phyloP scores from a whole-genome alignment of 2,329 filamentous ascomycete species.

The Colletotrichum caudatum region DNA sequence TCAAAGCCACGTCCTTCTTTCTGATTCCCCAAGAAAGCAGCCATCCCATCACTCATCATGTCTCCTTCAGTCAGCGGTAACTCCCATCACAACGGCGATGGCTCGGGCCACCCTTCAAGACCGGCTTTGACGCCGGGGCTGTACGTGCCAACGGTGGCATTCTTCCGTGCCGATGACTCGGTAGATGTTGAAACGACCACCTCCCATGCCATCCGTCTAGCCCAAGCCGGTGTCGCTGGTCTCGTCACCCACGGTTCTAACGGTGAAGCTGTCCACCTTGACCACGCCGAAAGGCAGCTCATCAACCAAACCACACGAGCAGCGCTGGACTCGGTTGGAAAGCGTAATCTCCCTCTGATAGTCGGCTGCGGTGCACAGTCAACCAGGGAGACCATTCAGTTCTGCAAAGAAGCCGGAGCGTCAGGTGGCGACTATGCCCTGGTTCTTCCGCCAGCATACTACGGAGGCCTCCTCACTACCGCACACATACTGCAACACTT shows the following conservation, averaged over 20 bases:
- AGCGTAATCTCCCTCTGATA: constrained; percentile 63
- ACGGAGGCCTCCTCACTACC: constrained; percentile 63
- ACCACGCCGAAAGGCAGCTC: constrained; percentile 66
- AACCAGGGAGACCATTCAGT: constrained; percentile 71
- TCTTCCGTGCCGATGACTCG: constrained; percentile 68
- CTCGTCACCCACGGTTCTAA: constrained; percentile 79
- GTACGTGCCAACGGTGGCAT: constrained; percentile 73
- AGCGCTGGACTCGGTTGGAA: constrained; percentile 55
- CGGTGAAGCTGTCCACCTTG: constrained; percentile 71
- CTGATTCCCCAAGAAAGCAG: neutral
- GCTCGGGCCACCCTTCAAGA: neutral
- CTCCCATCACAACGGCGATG: constrained; percentile 32
- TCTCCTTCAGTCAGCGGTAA: constrained; percentile 36
- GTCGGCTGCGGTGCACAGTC: constrained; percentile 74
- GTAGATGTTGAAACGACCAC: constrained; percentile 65
- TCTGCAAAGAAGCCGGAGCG: constrained; percentile 66
- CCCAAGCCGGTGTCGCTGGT: constrained; percentile 72
- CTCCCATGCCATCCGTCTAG: constrained; percentile 69
- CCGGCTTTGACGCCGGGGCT: constrained; percentile 54
- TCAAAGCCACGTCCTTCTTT: neutral
- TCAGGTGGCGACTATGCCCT: constrained; percentile 73
- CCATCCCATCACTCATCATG: constrained; percentile 21
- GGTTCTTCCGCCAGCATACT: constrained; percentile 73
- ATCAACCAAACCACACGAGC: constrained; percentile 67
- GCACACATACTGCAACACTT: constrained; percentile 71